A percentile compares a stretch with the other conserved stretches of the same genome.
Conservation (phyloP, 495 filamentous ascomycete genomes). For the Tuber borchii region DNA sequence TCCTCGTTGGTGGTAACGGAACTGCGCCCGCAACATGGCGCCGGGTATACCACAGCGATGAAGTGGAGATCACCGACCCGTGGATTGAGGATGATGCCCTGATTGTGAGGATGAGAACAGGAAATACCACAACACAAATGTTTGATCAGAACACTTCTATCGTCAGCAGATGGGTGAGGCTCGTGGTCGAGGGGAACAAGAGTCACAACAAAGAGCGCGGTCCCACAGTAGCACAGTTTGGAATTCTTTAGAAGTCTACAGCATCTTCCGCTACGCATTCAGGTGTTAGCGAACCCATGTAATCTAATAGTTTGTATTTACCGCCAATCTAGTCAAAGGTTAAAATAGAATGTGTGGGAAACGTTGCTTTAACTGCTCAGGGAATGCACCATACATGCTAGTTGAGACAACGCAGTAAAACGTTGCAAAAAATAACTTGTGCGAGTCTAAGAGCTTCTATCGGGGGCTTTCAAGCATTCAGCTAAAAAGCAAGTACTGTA, state of each 20-base stretch:
- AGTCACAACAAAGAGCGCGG: constrained; percentile 50
- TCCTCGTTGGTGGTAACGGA: constrained; percentile 52
- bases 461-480: neutral
- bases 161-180: constrained; percentile 44
- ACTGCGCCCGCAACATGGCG: constrained; percentile 29
- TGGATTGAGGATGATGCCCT: constrained; percentile 34
- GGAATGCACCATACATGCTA: neutral
- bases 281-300: neutral
- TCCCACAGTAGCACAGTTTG: constrained; percentile 69
- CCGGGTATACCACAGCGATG: constrained; percentile 33
- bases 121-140: constrained; percentile 40
- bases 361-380: neutral
- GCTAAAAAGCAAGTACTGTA: neutral
- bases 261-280: neutral
- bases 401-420: neutral
- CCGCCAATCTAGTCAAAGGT: neutral
- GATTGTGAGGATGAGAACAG: constrained; percentile 25
- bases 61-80: constrained; percentile 42
- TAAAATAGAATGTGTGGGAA: neutral
- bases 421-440: constrained; percentile 2
- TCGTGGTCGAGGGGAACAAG: constrained; percentile 49
- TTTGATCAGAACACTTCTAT: constrained; percentile 34
- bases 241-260: constrained; percentile 45
- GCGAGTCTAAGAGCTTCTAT: neutral
- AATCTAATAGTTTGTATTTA: neutral